A percentile compares a stretch with the other conserved stretches of the same genome.
phyloP scores from a whole-genome alignment of 169 alveolate genomes.

The Sarcocystis neurona region DNA sequence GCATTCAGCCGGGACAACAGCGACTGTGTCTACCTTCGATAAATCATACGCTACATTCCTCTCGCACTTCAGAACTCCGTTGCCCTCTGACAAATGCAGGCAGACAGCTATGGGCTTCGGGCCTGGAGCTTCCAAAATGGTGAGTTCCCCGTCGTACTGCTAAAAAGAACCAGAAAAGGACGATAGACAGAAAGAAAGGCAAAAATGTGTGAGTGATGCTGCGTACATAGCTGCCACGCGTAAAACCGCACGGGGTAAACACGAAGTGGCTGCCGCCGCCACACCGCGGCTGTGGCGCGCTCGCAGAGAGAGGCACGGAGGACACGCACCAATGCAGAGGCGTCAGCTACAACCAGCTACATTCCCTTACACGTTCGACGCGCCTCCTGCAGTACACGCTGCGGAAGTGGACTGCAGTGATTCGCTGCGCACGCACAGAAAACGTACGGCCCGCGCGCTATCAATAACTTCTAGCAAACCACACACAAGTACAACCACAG shows the following conservation, averaged over 20 bases:
- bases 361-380: too few relatives aligned
- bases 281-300: not conserved
- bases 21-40: constrained; percentile 31
- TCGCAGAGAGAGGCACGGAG: not conserved
- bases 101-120: constrained; percentile 33
- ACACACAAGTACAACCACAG: too few relatives aligned
- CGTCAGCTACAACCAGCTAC: not conserved
- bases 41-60: constrained; percentile 35
- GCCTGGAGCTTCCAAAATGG: constrained; percentile 10
- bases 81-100: constrained; percentile 20
- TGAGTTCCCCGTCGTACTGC: constrained; percentile 52
- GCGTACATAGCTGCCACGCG: not conserved
- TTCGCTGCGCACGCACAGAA: too few relatives aligned
- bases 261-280: not conserved
- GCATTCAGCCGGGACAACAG: constrained; percentile 4
- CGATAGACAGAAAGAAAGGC: not conserved
- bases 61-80: constrained; percentile 39
- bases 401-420: too few relatives aligned
- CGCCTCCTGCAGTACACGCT: too few relatives aligned
- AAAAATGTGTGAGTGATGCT: not conserved
- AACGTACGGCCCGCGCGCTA: too few relatives aligned
- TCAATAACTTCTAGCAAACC: too few relatives aligned
- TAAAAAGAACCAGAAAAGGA: not conserved
- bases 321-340: not conserved
- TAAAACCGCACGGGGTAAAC: not conserved